These are phyloP conservation scores for Xylaria digitata DNA, from an alignment of 2,329 filamentous ascomycete genomes.

Conservation along the genomic window DNA sequence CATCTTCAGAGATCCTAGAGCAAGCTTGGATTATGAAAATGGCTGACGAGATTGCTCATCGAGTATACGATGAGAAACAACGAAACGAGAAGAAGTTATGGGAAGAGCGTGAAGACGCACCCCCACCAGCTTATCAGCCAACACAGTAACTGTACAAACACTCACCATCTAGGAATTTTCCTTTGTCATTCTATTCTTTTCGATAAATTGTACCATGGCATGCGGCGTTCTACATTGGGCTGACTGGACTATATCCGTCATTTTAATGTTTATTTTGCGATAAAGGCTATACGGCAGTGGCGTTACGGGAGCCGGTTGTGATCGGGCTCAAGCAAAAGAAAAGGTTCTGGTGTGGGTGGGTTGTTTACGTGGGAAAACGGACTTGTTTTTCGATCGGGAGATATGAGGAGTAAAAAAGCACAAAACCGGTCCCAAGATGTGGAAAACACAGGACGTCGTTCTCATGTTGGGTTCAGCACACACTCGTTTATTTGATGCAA, in stretches of 20 bases:
- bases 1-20: slow-evolving; percentile 73
- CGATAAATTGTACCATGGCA: slow-evolving; percentile 33
- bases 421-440: slow-evolving; percentile 15
- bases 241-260: slow-evolving; percentile 29
- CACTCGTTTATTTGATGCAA: slow-evolving; percentile 24
- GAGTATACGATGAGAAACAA: slow-evolving; percentile 87
- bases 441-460: slow-evolving; percentile 16
- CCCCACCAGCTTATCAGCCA: slow-evolving; percentile 72
- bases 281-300: slow-evolving; percentile 36
- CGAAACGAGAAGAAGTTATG: slow-evolving; percentile 63
- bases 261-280: slow-evolving; percentile 37
- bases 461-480: slow-evolving; percentile 22
- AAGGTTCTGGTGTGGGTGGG: slow-evolving; percentile 15
- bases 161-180: slow-evolving; percentile 24
- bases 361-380: slow-evolving; percentile 26
- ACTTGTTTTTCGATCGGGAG: slow-evolving; percentile 19
- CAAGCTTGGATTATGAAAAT: slow-evolving; percentile 93
- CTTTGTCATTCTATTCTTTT: slow-evolving; percentile 30
- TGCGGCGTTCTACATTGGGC: slow-evolving; percentile 33
- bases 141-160: slow-evolving; percentile 51
- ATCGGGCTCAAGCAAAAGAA: slow-evolving; percentile 25
- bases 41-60: slow-evolving; percentile 88
- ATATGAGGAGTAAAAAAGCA: slow-evolving; percentile 14
- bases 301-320: slow-evolving; percentile 33
- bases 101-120: slow-evolving; percentile 67